phyloP scores from a whole-genome alignment of 805 yeast species.

The Lipomyces sp. region DNA sequence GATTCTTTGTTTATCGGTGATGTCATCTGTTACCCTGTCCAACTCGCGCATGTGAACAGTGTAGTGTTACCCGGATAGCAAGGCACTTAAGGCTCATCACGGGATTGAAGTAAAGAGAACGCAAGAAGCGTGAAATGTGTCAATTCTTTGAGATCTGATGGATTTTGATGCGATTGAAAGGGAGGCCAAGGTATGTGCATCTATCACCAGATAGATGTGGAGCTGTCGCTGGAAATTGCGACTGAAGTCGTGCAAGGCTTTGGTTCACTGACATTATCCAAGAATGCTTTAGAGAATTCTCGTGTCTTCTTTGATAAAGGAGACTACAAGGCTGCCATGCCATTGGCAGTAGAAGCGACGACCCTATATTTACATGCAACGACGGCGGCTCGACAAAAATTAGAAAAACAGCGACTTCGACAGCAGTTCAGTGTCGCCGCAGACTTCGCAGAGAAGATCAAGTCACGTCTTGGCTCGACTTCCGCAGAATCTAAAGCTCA shows the following conservation, averaged over 20 bases:
- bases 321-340: constrained; percentile 8
- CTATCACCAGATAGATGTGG: neutral
- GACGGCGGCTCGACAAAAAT: neutral
- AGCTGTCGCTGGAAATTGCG: no score
- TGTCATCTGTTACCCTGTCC: neutral
- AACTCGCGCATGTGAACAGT: neutral
- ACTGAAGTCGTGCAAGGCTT: neutral
- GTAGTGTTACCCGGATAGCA: neutral
- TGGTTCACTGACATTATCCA: neutral
- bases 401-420: neutral
- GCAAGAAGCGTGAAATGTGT: no score
- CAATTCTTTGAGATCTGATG: neutral
- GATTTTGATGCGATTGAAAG: neutral
- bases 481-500: neutral
- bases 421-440: neutral
- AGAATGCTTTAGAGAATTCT: constrained; percentile 19
- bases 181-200: neutral
- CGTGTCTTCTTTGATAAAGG: constrained; percentile 9
- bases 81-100: neutral
- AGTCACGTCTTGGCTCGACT: neutral
- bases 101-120: neutral
- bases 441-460: neutral
- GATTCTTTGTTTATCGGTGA: neutral
- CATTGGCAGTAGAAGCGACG: neutral
- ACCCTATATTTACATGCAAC: constrained; percentile 5